Percentiles rank a stretch among this genome's conserved stretches.
Conservation (phyloP, 495 filamentous ascomycete genomes). For the Umbilicaria muhlenbergii region DNA sequence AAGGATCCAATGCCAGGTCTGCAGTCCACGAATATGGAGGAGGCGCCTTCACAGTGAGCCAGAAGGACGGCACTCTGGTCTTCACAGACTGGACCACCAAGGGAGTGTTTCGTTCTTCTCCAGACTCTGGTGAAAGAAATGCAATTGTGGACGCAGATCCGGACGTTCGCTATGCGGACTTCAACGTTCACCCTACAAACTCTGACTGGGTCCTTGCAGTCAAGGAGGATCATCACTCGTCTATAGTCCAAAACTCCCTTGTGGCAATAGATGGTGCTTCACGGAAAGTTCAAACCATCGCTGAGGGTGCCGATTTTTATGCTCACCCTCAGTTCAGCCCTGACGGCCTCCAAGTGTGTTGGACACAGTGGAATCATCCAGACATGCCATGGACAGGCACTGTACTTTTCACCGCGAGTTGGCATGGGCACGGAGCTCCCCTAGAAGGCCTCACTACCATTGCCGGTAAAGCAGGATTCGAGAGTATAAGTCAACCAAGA, state of each 20-base stretch:
- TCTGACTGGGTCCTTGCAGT: constrained; percentile 25
- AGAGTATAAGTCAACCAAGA: constrained; percentile 27
- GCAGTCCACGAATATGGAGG: constrained; percentile 32
- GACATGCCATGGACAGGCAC: constrained; percentile 32
- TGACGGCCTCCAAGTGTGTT: constrained; percentile 25
- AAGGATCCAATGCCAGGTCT: constrained; percentile 22
- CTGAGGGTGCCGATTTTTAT: constrained; percentile 31
- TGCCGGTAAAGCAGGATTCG: constrained; percentile 16
- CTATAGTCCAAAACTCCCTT: constrained; percentile 19
- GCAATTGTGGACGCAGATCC: constrained; percentile 15
- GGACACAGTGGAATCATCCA: constrained; percentile 36
- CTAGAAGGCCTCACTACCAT: constrained; percentile 9
- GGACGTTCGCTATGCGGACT: constrained; percentile 23
- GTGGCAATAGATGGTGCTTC: constrained; percentile 20
- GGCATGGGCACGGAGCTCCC: constrained; percentile 13
- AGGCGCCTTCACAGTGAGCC: constrained; percentile 16
- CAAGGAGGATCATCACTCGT: constrained; percentile 26
- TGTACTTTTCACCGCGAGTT: constrained; percentile 24
- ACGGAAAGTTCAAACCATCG: constrained; percentile 11
- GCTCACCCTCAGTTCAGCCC: constrained; percentile 29
- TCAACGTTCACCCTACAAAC: constrained; percentile 20
- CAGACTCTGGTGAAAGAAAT: constrained; percentile 11
- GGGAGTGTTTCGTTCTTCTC: constrained; percentile 22
- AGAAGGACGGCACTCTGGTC: constrained; percentile 20
- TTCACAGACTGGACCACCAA: constrained; percentile 24